phyloP scores from a whole-genome alignment of 495 filamentous ascomycete species.

The Podospora pseudopauciseta region DNA sequence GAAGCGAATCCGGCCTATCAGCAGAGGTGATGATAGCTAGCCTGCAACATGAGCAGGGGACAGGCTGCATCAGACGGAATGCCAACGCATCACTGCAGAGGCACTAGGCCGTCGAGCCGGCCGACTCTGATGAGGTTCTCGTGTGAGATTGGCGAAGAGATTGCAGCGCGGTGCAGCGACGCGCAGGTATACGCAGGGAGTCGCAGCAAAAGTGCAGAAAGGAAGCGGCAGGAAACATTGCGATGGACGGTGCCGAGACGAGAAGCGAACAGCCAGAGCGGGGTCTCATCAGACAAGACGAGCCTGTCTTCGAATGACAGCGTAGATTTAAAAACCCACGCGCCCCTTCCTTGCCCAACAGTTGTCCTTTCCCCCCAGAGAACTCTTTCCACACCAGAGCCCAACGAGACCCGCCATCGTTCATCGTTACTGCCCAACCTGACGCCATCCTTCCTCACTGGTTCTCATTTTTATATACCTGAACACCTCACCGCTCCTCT shows the following conservation, averaged over 20 bases:
- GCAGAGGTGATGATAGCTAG: background rate
- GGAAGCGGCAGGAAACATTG: conserved; percentile 24
- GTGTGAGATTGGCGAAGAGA: background rate
- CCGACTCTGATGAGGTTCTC: background rate
- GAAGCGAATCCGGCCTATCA: background rate
- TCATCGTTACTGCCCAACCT: conserved; percentile 44
- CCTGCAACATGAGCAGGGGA: background rate
- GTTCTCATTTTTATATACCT: conserved; percentile 8
- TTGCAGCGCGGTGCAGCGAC: conserved; percentile 12
- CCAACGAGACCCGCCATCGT: conserved; percentile 37
- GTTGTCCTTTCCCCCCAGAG: conserved; percentile 31
- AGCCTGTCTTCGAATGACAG: background rate
- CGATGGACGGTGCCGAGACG: conserved; percentile 14
- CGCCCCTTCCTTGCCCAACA: conserved; percentile 50
- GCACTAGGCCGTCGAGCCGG: background rate
- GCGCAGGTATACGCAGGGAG: background rate
- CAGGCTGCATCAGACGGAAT: background rate
- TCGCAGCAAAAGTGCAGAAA: conserved; percentile 16
- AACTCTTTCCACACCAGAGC: conserved; percentile 38
- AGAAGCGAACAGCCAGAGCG: conserved; percentile 15
- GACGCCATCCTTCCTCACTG: conserved; percentile 14
- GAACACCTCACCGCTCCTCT: conserved; percentile 7
- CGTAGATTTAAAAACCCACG: conserved; percentile 45
- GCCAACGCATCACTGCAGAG: background rate
- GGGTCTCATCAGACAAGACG: conserved; percentile 12